Percentiles rank a stretch among this genome's conserved stretches.
These are phyloP conservation scores for Aspergillus terreus DNA, from an alignment of 2,329 filamentous ascomycete species.

Conservation along the genomic window DNA sequence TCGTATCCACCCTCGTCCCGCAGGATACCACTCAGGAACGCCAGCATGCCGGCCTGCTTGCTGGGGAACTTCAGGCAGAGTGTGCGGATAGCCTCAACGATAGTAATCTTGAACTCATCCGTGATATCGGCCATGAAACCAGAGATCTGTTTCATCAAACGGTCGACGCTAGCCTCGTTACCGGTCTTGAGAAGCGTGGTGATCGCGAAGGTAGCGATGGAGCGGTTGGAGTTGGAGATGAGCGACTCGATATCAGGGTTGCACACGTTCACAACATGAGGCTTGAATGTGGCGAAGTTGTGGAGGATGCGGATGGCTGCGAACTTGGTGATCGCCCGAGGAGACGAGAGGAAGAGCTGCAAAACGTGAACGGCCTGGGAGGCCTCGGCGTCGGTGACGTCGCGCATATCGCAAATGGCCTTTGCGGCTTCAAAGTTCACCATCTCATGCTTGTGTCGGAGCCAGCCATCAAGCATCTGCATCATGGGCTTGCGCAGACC, in stretches of 20 bases:
- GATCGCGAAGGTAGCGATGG: constrained; percentile 96
- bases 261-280: constrained; percentile 83
- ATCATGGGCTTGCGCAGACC: constrained; percentile 94
- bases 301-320: constrained; percentile 94
- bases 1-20: constrained; percentile 97
- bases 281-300: constrained; percentile 95
- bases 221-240: constrained; percentile 95
- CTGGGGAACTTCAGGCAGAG: constrained; percentile 95
- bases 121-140: constrained; percentile 99
- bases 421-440: constrained; percentile 99
- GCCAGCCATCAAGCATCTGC: constrained; percentile 90
- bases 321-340: constrained; percentile 94
- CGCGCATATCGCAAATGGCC: constrained; percentile 91
- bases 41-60: constrained; percentile 97
- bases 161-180: constrained; percentile 94
- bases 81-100: constrained; percentile 95
- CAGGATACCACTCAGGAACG: constrained; percentile 94
- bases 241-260: constrained; percentile 97
- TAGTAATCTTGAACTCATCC: constrained; percentile 99
- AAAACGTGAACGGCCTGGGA: constrained; percentile 90
- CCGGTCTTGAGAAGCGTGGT: constrained; percentile 97
- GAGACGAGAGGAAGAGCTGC: constrained; percentile 94
- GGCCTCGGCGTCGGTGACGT: constrained; percentile 88
- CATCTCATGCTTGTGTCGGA: constrained; percentile 98
- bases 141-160: constrained; percentile 97